phyloP scores from a whole-genome alignment of 306 rosid species.

The Parietaria judaica region DNA sequence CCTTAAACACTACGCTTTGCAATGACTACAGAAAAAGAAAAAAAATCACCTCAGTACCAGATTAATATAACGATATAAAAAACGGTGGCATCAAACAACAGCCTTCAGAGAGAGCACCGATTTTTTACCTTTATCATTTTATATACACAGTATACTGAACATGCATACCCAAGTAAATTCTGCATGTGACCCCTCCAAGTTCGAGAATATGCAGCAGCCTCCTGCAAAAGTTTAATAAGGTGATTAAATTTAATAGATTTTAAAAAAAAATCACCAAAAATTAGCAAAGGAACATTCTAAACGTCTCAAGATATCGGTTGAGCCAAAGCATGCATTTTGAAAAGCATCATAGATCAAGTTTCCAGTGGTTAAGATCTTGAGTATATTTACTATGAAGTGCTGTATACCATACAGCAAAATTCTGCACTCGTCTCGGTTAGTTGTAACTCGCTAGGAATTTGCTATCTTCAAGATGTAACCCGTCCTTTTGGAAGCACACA shows the following conservation, averaged over 20 bases:
- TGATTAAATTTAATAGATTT: not conserved
- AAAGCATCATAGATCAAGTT: not conserved
- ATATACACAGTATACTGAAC: slow-evolving; percentile 92
- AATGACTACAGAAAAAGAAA: slow-evolving; percentile 56
- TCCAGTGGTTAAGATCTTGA: not conserved
- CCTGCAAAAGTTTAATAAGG: slow-evolving; percentile 41
- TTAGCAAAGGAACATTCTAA: not conserved
- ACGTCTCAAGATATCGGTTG: not conserved
- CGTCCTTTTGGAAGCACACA: no score
- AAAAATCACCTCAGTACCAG: slow-evolving; percentile 33
- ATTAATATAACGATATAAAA: slow-evolving; percentile 1
- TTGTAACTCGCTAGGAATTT: no score
- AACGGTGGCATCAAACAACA: slow-evolving; percentile 4
- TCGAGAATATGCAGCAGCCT: slow-evolving; percentile 96
- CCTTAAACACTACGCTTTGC: slow-evolving; percentile 97
- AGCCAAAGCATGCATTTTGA: not conserved
- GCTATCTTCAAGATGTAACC: no score
- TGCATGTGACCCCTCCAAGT: slow-evolving; percentile 98
- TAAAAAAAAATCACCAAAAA: not conserved
- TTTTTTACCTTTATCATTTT: slow-evolving; percentile 85
- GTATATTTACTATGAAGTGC: no score
- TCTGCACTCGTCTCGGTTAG: no score
- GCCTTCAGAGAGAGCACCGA: not conserved
- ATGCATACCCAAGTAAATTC: slow-evolving; percentile 95
- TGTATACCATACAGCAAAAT: no score